These are phyloP conservation scores for Trichoderma koningii DNA, from an alignment of 2,329 filamentous ascomycete species.

Conservation along the genomic window DNA sequence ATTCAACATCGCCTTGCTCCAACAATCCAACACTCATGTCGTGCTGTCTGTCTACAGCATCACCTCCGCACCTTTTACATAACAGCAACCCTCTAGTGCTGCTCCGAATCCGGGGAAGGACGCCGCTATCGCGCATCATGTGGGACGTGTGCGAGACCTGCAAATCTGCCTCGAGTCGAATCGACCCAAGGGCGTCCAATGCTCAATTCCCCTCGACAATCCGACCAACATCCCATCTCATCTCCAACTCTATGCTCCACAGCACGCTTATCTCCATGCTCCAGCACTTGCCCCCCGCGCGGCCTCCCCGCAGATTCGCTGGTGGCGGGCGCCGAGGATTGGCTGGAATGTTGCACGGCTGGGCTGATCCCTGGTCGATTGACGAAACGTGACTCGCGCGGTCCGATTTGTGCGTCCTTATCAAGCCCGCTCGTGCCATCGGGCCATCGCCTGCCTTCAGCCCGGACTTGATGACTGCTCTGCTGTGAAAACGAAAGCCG, in stretches of 20 bases:
- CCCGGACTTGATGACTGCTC: neutral
- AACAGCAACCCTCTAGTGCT: slow-evolving; percentile 20
- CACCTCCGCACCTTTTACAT: slow-evolving; percentile 17
- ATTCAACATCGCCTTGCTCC: neutral
- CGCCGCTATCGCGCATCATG: slow-evolving; percentile 20
- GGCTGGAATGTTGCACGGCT: slow-evolving; percentile 1
- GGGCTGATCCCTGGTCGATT: slow-evolving; percentile 3
- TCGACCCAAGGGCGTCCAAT: slow-evolving; percentile 3
- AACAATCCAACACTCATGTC: no score
- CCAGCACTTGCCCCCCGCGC: neutral
- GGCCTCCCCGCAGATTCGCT: slow-evolving; percentile 14
- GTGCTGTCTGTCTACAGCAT: no score
- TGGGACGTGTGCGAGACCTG: slow-evolving; percentile 5
- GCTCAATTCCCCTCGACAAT: neutral
- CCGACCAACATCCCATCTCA: neutral
- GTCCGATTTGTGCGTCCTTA: slow-evolving; percentile 11
- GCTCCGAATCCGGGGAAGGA: slow-evolving; percentile 20
- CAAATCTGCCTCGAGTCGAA: neutral
- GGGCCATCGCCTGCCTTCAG: slow-evolving; percentile 12
- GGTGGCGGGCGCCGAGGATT: slow-evolving; percentile 8
- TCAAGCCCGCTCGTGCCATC: neutral
- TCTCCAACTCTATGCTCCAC: slow-evolving; percentile 2
- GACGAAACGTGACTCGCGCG: slow-evolving; percentile 9
- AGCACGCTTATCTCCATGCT: slow-evolving; percentile 19
- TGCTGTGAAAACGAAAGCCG: neutral